These are phyloP conservation scores for Sphenostylis stenocarpa DNA, from an alignment of 306 rosid species.

Conservation along the genomic window DNA sequence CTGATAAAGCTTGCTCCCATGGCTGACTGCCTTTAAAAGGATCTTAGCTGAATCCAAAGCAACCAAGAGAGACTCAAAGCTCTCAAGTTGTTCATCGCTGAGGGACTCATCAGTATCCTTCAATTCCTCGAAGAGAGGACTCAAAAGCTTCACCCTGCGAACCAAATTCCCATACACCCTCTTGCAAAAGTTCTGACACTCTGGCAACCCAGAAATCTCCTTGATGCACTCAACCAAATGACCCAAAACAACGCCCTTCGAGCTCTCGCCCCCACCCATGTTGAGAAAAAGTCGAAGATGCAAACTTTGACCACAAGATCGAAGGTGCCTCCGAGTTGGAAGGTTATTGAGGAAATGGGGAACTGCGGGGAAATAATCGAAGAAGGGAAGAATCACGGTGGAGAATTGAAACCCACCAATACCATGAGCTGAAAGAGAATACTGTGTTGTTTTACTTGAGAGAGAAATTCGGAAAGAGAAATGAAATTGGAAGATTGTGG, in stretches of 20 bases:
- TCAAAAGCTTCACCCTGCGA: conserved; percentile 78
- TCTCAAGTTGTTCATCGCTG: conserved; percentile 49
- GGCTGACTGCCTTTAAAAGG: conserved; percentile 60
- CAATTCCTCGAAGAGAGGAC: conserved; percentile 92
- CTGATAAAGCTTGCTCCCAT: conserved; percentile 90
- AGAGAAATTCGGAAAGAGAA: background rate
- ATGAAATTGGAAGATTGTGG: background rate
- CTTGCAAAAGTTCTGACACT: conserved; percentile 68
- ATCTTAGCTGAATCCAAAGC: conserved; percentile 68
- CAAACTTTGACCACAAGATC: conserved; percentile 26
- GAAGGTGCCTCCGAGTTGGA: conserved; percentile 14
- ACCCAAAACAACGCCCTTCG: conserved; percentile 40
- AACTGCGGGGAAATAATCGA: conserved; percentile 18
- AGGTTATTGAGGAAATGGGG: conserved; percentile 26
- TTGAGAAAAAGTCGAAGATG: conserved; percentile 34
- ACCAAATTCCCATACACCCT: conserved; percentile 71
- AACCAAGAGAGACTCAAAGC: conserved; percentile 59
- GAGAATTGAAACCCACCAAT: conserved; percentile 24
- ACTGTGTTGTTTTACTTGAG: background rate
- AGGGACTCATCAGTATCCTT: conserved; percentile 64
- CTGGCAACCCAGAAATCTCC: conserved; percentile 68
- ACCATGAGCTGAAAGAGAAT: conserved; percentile 5
- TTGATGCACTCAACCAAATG: conserved; percentile 59
- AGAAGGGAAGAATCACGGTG: background rate
- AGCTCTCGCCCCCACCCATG: conserved; percentile 58